These are phyloP conservation scores for Plasmopara viticola DNA, from an alignment of 352 stramenopile genomes.

Conservation along the genomic window DNA sequence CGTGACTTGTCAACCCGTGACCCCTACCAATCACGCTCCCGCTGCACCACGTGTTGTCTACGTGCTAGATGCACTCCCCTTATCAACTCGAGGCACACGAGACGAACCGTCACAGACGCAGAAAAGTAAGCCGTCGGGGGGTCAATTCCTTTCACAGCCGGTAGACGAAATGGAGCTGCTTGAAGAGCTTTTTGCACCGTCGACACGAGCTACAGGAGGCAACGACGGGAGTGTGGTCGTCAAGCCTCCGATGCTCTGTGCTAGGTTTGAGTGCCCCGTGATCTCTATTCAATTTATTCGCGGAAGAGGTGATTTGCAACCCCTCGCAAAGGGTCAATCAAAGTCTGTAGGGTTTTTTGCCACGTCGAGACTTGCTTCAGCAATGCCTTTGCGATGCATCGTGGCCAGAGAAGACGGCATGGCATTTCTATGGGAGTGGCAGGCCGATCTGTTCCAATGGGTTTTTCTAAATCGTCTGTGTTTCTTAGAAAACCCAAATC, in stretches of 20 bases:
- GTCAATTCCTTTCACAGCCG: conserved; percentile 29
- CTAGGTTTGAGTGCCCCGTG: conserved; percentile 64
- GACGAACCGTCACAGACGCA: conserved; percentile 8
- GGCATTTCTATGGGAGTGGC: conserved; percentile 83
- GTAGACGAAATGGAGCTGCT: conserved; percentile 67
- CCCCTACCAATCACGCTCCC: too few species aligned
- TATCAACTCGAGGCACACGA: conserved; percentile 11
- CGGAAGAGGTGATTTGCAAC: conserved; percentile 7
- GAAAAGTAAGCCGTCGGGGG: conserved; percentile 24
- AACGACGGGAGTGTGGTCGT: conserved; percentile 62
- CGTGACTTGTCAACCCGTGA: conserved; percentile 2
- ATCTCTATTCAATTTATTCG: conserved; percentile 58
- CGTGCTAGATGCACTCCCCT: conserved; percentile 69
- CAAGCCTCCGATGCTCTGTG: conserved; percentile 64
- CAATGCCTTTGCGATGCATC: conserved; percentile 50
- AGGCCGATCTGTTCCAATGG: conserved; percentile 68
- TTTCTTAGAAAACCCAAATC: conserved; percentile 75
- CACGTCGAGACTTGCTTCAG: conserved; percentile 9
- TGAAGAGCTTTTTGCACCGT: conserved; percentile 57
- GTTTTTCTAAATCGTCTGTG: conserved; percentile 78
- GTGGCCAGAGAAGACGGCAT: conserved; percentile 72
- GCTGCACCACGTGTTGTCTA: conserved; percentile 43
- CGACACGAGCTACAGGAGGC: conserved; percentile 24
- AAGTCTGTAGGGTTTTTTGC: conserved; percentile 10
- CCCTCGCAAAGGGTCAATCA: conserved; percentile 6